phyloP scores from a whole-genome alignment of 139 green algal species.

The Auxenochlorella protothecoides region DNA sequence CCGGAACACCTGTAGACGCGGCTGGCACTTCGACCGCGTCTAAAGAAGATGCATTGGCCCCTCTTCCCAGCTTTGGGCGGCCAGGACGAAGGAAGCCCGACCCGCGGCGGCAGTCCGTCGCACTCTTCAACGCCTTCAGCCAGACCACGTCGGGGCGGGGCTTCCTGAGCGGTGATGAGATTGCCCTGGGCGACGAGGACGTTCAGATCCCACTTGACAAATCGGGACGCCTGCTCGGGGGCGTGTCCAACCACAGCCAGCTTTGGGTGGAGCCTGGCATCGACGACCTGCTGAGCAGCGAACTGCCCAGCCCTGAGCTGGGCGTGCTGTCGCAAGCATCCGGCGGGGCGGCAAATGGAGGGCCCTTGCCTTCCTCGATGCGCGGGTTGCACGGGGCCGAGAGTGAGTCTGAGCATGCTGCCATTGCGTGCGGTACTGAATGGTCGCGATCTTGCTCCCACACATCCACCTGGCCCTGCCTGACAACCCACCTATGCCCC shows the following conservation, averaged over 20 bases:
- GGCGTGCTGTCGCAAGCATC: neutral
- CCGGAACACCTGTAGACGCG: too few relatives aligned
- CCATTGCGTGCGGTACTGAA: neutral
- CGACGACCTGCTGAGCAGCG: slow-evolving; percentile 1
- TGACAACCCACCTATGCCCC: too few relatives aligned
- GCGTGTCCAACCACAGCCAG: slow-evolving; percentile 6
- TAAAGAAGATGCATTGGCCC: too few relatives aligned
- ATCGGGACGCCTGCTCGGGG: slow-evolving; percentile 4
- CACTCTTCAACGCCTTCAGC: neutral
- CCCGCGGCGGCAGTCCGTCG: slow-evolving; percentile 7
- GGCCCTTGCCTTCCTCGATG: too few relatives aligned
- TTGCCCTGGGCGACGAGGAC: slow-evolving; percentile 10
- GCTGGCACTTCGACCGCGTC: too few relatives aligned
- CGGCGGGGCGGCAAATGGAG: too few relatives aligned
- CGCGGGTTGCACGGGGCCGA: too few relatives aligned
- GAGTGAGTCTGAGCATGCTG: too few relatives aligned
- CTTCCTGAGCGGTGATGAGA: slow-evolving; percentile 7
- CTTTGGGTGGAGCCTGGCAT: slow-evolving; percentile 8
- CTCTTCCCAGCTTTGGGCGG: too few relatives aligned
- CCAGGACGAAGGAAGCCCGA: neutral
- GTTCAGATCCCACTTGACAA: slow-evolving; percentile 11
- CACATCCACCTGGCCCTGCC: too few relatives aligned
- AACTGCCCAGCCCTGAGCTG: neutral
- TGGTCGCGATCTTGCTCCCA: neutral
- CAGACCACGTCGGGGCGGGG: neutral